Base-by-base conservation (phyloP, 768 basidiomycete genomes). In the Roridomyces roridus region DNA sequence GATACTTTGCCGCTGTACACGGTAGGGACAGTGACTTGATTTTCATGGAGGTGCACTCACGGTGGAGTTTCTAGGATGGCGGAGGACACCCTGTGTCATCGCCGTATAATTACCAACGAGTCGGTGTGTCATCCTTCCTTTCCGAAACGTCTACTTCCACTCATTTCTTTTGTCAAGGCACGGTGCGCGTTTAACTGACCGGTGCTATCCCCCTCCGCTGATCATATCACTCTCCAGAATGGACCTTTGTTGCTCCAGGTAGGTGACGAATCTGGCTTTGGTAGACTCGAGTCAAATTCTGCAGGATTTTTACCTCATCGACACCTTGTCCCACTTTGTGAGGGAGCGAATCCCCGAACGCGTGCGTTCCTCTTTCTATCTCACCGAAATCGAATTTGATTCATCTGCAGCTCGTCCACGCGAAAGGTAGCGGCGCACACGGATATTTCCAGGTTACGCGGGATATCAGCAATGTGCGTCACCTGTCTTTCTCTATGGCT, bases 51-150 rank as follows among this genome's bases (percentile, higher is more conserved):
- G n/a, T n/a, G n/a, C n/a, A n/a, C n/a, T n/a, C n/a, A n/a, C n/a
- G n/a, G n/a, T n/a, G n/a, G n/a, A n/a, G n/a, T n/a, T n/a, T n/a
- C 26, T n/a, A 62, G 61, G 61, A 62, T 41, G 61, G 56, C 18
- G 47, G 29, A 2, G 61, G 61, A 6, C 61, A 62, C 37, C 48
- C 61, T 24, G 61, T 62, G n/a, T 50, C 51, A 21, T 62, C 61
- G 17, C 61, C 61, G n/a, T 62, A 58, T 35, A 56, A 62, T 37
- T 62, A 62, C 17, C 61, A 62, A 44, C 29, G 61, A 55, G 61
- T 15, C 21, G 61, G 61, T 58, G 28, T 9, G 56, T 29, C 10
- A 8, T 20, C n/a, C n/a, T n/a, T n/a, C n/a, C n/a, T 40, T 25
- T 36, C 9, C 6, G 29, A 40, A 24, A n/a, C 26, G 24, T 37